Base-by-base conservation (phyloP, 148 eudicot species). In the Fagopyrum homotropicum region DNA sequence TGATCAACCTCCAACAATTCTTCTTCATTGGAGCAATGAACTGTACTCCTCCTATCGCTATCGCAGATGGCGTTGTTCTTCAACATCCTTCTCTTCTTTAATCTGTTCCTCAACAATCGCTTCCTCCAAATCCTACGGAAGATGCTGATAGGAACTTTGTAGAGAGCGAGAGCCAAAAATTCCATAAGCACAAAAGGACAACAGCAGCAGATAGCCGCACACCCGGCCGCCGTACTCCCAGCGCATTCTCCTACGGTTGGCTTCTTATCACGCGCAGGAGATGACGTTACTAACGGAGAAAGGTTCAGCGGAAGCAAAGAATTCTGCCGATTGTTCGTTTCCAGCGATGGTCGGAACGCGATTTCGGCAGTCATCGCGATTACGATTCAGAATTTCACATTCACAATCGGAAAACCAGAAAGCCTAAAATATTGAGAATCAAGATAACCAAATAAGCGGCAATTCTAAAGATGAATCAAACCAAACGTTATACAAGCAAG, bases 171-270 rank as follows among this genome's bases (percentile, higher is more conserved):
- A 6, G 88, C 80, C 0, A 88, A 11, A 1, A 90, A 71, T 10
- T 88, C 80, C 9, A 85, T 78, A 19, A 88, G 26, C 26, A 82
- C 82, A 52, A 86, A 87, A 0, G 97, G 97, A 59, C 87, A 83
- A 74, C 97, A 92, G 77, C 95, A 92, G 78, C 85, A 86, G 52
- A 92, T 85, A 9, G 91, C 91, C 1, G 91, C 91, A 78, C 95
- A 90, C 72, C 85, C 97, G 0, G 97, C 97, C 56, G 90, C 73
- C 5, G 97, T 83, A 5, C 92, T 89, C 0, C 97, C 97, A 0
- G 89, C 97, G 71, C 71, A 66, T 46, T 66, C 71, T 14, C 71
- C 71, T 8, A 66, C 71, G 45, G 35, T 66, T 6, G 71, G n/a
- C 71, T 14, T 66, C 47, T 15, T 66, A 40, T 15, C 46, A 17